phyloP scores from a whole-genome alignment of 768 basidiomycete genomes.

The Crucibulum laeve region DNA sequence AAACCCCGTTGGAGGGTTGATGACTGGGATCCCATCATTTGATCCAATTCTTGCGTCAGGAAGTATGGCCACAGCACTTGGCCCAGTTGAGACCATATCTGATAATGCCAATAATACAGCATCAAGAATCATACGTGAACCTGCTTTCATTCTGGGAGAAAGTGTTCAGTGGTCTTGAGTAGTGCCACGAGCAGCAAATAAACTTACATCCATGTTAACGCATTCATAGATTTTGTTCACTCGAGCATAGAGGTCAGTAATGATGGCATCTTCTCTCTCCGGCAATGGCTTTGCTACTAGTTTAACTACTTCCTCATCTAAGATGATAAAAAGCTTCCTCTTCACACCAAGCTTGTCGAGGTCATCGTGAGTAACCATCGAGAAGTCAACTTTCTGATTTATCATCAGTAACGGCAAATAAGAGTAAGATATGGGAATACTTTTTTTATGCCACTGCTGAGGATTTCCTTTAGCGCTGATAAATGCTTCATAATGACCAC shows the following conservation, averaged over 20 bases:
- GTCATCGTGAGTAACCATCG: constrained; percentile 17
- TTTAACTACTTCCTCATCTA: constrained; percentile 12
- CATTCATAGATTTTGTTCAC: constrained; percentile 23
- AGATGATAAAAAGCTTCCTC: constrained; percentile 18
- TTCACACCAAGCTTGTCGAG: constrained; percentile 20
- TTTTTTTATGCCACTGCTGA: constrained; percentile 21
- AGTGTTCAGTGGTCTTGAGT: constrained; percentile 10
- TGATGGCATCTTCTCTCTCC: constrained; percentile 14
- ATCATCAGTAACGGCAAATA: constrained; percentile 12
- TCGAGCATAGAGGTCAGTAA: constrained; percentile 15
- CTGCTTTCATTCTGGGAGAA: constrained; percentile 18
- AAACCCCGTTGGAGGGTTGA: constrained; percentile 15
- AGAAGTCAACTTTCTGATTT: constrained; percentile 21
- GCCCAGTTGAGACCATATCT: constrained; percentile 14
- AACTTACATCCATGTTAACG: constrained; percentile 26
- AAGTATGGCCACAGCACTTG: constrained; percentile 20
- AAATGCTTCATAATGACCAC: constrained; percentile 16
- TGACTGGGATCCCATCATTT: constrained; percentile 17
- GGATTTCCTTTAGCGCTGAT: constrained; percentile 17
- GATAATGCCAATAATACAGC: constrained; percentile 22
- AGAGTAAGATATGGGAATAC: constrained; percentile 12
- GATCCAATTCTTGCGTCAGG: constrained; percentile 20
- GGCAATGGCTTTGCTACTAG: constrained; percentile 10
- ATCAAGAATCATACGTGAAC: constrained; percentile 25
- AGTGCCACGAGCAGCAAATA: constrained; percentile 11